Evolutionary conservation across 2,329 filamentous ascomycete species (phyloP), one percentile per base, ranked within the genome.

Genomic region (Fusarium nurragi): DNA sequence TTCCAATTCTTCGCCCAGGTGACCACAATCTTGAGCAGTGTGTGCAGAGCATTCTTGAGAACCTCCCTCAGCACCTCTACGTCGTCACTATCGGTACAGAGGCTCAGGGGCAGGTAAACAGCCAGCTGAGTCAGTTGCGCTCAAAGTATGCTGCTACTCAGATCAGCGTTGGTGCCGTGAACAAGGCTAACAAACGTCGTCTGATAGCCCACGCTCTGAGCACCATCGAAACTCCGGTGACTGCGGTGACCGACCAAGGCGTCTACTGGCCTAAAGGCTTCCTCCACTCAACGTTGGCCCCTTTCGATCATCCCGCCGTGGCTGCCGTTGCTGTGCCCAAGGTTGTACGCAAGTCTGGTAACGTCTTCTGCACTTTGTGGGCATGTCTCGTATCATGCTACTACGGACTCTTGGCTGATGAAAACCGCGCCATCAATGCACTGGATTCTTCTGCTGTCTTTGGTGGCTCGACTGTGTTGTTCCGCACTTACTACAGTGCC

Each of bases 111-210:
- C 21, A 26, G 1, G 26, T 70, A 2, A 34, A 65, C 10, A 3
- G 13, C 10, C 13, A 40, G 9, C 22, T 70, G 5, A 13, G 4
- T 2, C 9, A 11, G 2, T 21, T 70, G 1, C 21, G 47, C 12
- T 5, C 7, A 8, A 19, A 28, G 11, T 69, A 32, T 16, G 41
- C 21, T 9, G n/a, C n/a, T 6, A 64, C 61, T 0, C 30, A 47
- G 21, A 54, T 70, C 9, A 51, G 61, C n/a, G 28, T 70, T 9
- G 68, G 68, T n/a, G 47, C 65, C 4, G 51, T 69, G 5, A 40
- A 45, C 10, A 45, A 38, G 13, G 40, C 34, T 23, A 69, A 60
- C 40, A 69, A 60, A 9, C 65, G 68, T 12, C 54, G 47, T 0
- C 63, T 70, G 43, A 60, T 70, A 11, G 36, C 32, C 5, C 65